Conservation (phyloP, 2,329 filamentous ascomycete species). For the Ascochyta clinopodiicola region DNA sequence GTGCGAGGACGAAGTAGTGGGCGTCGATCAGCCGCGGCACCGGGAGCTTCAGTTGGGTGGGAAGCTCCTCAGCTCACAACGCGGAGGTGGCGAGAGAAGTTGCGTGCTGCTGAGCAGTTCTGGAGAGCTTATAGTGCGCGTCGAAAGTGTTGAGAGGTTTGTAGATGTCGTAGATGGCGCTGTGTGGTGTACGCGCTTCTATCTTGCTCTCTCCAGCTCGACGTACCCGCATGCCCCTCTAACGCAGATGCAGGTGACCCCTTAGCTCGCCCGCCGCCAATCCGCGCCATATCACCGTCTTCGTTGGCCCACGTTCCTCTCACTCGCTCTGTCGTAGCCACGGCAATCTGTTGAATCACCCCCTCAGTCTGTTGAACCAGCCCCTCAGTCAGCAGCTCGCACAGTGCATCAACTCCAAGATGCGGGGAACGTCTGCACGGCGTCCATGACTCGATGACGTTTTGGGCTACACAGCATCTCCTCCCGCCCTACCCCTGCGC, state of each 20-base stretch:
- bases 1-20: no score
- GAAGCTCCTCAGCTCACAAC: slow-evolving; percentile 28
- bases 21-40: no score
- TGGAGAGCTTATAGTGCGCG: slow-evolving; percentile 9
- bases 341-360: neutral
- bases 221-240: slow-evolving; percentile 22
- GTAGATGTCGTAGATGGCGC: slow-evolving; percentile 16
- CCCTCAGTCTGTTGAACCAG: slow-evolving; percentile 3
- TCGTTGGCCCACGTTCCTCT: slow-evolving; percentile 3
- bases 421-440: slow-evolving; percentile 21
- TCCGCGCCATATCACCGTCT: slow-evolving; percentile 3
- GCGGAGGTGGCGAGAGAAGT: slow-evolving; percentile 4
- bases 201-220: slow-evolving; percentile 12
- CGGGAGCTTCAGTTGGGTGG: slow-evolving; percentile 13
- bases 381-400: neutral
- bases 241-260: slow-evolving; percentile 22
- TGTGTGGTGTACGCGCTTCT: neutral
- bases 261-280: slow-evolving; percentile 2
- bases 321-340: slow-evolving; percentile 1
- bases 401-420: slow-evolving; percentile 6
- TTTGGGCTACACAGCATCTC: slow-evolving; percentile 16
- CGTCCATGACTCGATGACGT: slow-evolving; percentile 25
- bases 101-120: neutral
- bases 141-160: slow-evolving; percentile 25
- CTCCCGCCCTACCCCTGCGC: slow-evolving; percentile 6